Evolutionary conservation across 345 rosid species (phyloP).

Genomic region (Lagerstroemia speciosa): DNA sequence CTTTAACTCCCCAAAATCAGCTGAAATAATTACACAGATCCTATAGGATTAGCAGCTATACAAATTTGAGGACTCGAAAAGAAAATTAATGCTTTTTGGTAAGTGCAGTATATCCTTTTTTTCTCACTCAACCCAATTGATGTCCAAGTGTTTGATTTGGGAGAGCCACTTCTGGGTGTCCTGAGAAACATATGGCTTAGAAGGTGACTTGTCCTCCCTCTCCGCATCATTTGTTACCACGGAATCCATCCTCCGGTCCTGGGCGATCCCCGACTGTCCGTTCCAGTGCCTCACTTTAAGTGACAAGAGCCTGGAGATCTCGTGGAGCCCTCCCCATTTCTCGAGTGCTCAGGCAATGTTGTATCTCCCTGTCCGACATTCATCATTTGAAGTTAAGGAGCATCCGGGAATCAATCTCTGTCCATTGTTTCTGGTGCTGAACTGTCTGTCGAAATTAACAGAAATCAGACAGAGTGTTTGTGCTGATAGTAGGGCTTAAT

Average conservation of each 20-base stretch:
- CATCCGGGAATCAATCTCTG: neutral
- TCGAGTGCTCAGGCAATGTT: constrained; percentile 93
- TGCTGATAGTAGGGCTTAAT: neutral
- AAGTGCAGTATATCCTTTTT: neutral
- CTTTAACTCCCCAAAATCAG: too few relatives aligned
- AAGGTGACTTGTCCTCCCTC: constrained; percentile 19
- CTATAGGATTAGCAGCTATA: neutral
- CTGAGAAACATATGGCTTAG: constrained; percentile 49
- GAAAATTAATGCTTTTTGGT: neutral
- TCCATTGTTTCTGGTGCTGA: too few relatives aligned
- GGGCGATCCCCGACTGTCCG: constrained; percentile 32
- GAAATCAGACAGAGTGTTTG: neutral
- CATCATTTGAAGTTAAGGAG: neutral
- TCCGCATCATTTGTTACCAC: constrained; percentile 16
- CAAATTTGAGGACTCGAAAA: neutral
- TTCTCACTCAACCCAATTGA: constrained; percentile 62
- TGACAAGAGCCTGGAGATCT: constrained; percentile 71
- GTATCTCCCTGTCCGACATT: constrained; percentile 55
- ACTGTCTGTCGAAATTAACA: neutral
- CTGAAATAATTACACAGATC: neutral
- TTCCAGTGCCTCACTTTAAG: constrained; percentile 73
- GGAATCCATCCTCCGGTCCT: constrained; percentile 36
- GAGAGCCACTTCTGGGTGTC: constrained; percentile 72
- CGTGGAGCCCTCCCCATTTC: constrained; percentile 94
- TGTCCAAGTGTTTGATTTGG: constrained; percentile 56